Evolutionary conservation across 2,329 filamentous ascomycete genomes (phyloP), one percentile per base, ranked within the genome.

Genomic region (Cladosporium sp.): DNA sequence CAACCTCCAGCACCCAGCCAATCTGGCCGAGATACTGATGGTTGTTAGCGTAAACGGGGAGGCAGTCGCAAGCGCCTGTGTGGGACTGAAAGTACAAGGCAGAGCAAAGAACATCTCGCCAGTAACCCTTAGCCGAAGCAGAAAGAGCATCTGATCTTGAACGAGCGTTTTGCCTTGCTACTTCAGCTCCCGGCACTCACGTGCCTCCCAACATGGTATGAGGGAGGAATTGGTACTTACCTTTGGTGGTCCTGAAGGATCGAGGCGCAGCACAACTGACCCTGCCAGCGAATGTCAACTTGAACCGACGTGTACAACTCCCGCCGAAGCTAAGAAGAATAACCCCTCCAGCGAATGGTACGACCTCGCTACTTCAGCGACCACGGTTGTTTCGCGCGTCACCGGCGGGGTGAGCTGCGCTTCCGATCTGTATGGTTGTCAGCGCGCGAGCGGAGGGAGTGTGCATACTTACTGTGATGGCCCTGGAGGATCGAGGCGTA

Each of bases 201-300:
- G 38, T n/a, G 18, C 38, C 38, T 44, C 18, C 38, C 38, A 44
- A 44, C 15, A 44, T 44, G 38, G 51, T 28, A 54, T n/a, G 14
- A 32, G 28, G 51, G 51, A 30, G 51, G 51, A 54, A 14, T 54
- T 54, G 28, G 51, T 28, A 54, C 51, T 10, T n/a, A 54, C 51
- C 51, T 54, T 41, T 54, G 26, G 18, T 32, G 51, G 51, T 4
- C 51, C 51, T 54, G 51, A 28, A 54, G 51, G 51, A 54, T 54
- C 51, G 28, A 32, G 51, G 0, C 28, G 51, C 28, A 34, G 51
- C 51, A 54, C 51, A 54, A 54, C 51, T n/a, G 51, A 5, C 30
- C 51, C 15, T 30, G 30, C 51, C 51, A 54, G 51, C 30, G 51
- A 4, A n/a, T 54, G 14, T 36, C 51, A 10, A 54, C 51, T 54